phyloP scores from a whole-genome alignment of 2,329 filamentous ascomycete genomes.

The Saccharata proteae region DNA sequence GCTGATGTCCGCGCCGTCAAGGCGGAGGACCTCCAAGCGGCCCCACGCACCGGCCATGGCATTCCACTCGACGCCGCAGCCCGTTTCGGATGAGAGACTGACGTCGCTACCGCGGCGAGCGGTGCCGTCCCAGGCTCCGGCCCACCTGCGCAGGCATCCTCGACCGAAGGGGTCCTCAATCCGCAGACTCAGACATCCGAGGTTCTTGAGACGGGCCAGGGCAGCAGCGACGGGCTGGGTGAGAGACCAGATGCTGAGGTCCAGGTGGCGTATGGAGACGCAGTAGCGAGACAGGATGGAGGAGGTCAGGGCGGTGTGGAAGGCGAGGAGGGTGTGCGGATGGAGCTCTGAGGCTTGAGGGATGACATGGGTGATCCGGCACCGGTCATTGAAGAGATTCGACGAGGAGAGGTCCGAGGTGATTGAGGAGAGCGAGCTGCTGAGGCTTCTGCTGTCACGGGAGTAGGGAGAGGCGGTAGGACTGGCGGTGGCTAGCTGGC shows the following conservation, averaged over 20 bases:
- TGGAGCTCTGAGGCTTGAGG: constrained; percentile 7
- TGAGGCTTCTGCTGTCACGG: constrained; percentile 5
- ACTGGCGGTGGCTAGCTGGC: constrained; percentile 34
- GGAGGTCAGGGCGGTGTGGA: constrained; percentile 18
- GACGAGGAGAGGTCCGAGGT: background rate
- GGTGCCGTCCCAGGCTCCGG: constrained; percentile 4
- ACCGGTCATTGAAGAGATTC: constrained; percentile 3
- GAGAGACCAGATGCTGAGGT: constrained; percentile 19
- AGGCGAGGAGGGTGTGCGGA: constrained; percentile 10
- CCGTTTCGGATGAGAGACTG: constrained; percentile 11
- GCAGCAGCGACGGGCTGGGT: constrained; percentile 15
- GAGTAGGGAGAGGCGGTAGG: constrained; percentile 7
- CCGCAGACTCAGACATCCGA: constrained; percentile 15
- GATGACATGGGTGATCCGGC: constrained; percentile 7
- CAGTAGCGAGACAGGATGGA: constrained; percentile 17
- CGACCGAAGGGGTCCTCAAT: constrained; percentile 15
- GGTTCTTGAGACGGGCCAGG: constrained; percentile 12
- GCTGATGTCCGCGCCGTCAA: constrained; percentile 15
- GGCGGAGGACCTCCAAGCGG: constrained; percentile 12
- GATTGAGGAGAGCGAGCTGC: background rate
- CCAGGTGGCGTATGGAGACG: constrained; percentile 15
- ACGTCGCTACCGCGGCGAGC: constrained; percentile 11
- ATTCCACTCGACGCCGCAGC: constrained; percentile 7
- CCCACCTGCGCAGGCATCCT: constrained; percentile 9
- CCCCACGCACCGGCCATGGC: constrained; percentile 7